phyloP scores from a whole-genome alignment of 2,329 filamentous ascomycete genomes.

The Neurospora crassa region DNA sequence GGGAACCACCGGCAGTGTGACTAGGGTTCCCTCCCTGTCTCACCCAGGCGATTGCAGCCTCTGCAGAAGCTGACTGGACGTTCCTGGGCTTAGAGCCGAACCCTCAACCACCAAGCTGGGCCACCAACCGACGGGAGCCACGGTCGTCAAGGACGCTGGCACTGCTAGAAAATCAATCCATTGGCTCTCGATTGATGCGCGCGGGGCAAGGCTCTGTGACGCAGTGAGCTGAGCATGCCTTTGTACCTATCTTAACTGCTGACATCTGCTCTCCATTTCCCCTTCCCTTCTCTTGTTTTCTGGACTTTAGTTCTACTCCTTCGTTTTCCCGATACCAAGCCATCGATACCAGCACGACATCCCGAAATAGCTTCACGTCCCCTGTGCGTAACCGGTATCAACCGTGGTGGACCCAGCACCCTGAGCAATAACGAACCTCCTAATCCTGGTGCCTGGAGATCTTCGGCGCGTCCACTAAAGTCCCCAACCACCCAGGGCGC shows the following conservation, averaged over 20 bases:
- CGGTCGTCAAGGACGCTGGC: not conserved
- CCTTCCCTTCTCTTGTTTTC: not conserved
- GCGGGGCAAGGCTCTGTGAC: not conserved
- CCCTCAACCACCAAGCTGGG: not conserved
- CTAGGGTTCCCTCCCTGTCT: not conserved
- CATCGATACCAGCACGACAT: not conserved
- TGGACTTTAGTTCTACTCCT: not conserved
- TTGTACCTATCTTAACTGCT: not conserved
- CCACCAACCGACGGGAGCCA: not conserved
- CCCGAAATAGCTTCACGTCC: not conserved
- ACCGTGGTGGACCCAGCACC: not conserved
- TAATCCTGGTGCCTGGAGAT: not conserved
- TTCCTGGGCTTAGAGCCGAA: not conserved
- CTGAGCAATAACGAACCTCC: not conserved
- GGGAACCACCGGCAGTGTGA: not conserved
- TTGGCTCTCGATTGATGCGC: not conserved
- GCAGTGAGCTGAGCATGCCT: not conserved
- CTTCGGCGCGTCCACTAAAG: not conserved
- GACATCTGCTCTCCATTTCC: not conserved
- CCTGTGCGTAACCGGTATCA: not conserved
- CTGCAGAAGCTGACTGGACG: not conserved
- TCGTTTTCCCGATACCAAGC: not conserved
- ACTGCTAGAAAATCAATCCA: not conserved
- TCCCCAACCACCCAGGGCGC: not conserved
- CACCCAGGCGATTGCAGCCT: not conserved